Conservation (phyloP, 768 basidiomycete genomes). For the Tulasnella sp. region DNA sequence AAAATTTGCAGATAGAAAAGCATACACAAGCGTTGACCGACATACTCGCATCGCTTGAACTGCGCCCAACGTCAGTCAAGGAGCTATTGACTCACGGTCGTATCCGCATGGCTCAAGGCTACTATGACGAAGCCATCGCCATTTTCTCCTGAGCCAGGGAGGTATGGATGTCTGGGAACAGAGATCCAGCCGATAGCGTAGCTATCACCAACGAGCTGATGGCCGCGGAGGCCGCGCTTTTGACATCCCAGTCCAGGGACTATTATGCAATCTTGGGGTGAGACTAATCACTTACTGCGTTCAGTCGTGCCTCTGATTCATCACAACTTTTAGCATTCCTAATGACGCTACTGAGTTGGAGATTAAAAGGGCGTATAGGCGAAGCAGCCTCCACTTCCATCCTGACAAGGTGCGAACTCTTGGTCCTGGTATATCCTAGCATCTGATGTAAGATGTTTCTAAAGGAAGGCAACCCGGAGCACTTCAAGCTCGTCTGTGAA, state of each 20-base stretch:
- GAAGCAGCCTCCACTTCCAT: conserved; percentile 48
- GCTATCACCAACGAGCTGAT: conserved; percentile 44
- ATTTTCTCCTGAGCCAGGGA: conserved; percentile 74
- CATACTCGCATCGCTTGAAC: conserved; percentile 52
- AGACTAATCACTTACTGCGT: background rate
- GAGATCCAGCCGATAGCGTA: conserved; percentile 38
- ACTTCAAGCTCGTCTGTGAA: conserved; percentile 84
- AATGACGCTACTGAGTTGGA: conserved; percentile 56
- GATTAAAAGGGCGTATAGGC: conserved; percentile 85
- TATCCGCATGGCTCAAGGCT: conserved; percentile 61
- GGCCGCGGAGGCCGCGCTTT: conserved; percentile 72
- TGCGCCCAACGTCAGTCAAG: conserved; percentile 64
- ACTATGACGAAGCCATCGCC: conserved; percentile 55
- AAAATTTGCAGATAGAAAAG: conserved; percentile 26
- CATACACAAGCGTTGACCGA: conserved; percentile 62
- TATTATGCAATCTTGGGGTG: conserved; percentile 67
- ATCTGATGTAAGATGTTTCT: conserved; percentile 5
- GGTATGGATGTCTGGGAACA: conserved; percentile 46
- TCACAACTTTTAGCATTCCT: conserved; percentile 31
- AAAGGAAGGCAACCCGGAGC: conserved; percentile 91
- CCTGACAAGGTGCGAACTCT: conserved; percentile 54
- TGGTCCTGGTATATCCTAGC: background rate
- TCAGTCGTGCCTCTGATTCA: no score
- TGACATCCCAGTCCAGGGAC: conserved; percentile 83
- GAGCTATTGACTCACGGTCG: conserved; percentile 78